Base-by-base conservation (phyloP, 768 basidiomycete species). In the Lactarius psammicola region DNA sequence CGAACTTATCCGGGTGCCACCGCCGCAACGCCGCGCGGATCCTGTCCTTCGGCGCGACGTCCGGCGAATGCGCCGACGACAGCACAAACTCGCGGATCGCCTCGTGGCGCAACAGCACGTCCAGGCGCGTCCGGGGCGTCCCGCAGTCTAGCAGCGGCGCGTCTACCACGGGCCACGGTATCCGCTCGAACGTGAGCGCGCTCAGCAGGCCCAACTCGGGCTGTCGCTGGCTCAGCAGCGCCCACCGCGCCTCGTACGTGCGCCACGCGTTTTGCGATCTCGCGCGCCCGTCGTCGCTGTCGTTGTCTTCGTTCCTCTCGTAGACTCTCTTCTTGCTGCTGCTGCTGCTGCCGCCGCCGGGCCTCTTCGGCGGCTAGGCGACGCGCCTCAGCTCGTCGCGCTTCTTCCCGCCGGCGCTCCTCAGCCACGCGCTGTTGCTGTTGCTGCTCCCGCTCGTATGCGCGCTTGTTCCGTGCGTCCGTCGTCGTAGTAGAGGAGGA, bases 1-100 rank as follows among this genome's bases (percentile, higher is more conserved):
- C 75, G 77, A 92, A 92, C 59, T 89, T 78, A 74, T 93, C 91
- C 3, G 91, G 92, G 71, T 94, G 91, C 90, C 90, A 92, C 42
- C 88, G 81, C 28, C 89, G 81, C 74, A 89, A 81, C 0, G 88
- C 89, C 46, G 75, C 79, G 44, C 86, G 82, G 65, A 91, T 82
- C 64, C 89, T 81, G 60, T 91, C 88, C 74, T 85, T 89, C 67
- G 79, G 79, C 49, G 86, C 77, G 68, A 83, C 80, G 17, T 77
- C 78, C 63, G 76, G 75, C 18, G 89, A 89, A 76, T 92, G 89
- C 10, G 78, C 67, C 20, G 83, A 79, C 33, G 87, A 89, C 53
- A 90, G 74, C 51, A 94, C 75, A 74, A 93, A 90, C 54, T 74
- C 71, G 30, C 77, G 74, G 59, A 92, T 83, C 26, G 78, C 78